Evolutionary conservation across 345 rosid species (phyloP).

Genomic region (Stellera chamaejasme): DNA sequence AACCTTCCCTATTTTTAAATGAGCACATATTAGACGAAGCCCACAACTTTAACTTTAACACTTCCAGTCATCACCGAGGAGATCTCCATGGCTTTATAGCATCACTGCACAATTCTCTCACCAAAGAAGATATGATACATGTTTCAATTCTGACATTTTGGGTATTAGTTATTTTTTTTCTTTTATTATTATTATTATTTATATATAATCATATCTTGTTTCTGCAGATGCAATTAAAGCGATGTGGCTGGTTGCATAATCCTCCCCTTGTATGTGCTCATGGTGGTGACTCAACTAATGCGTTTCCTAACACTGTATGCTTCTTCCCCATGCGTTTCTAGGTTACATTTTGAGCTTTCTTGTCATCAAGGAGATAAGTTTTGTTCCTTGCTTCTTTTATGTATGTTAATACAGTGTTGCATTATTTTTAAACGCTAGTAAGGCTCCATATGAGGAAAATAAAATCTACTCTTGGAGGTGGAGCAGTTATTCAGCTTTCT

Average conservation of each 20-base stretch:
- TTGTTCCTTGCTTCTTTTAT: too few relatives aligned
- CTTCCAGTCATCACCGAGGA: too few relatives aligned
- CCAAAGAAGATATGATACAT: background rate
- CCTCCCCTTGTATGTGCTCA: slow-evolving; percentile 98
- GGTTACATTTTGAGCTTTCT: background rate
- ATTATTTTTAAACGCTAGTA: too few relatives aligned
- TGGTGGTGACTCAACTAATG: slow-evolving; percentile 85
- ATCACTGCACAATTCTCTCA: background rate
- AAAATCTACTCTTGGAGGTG: too few relatives aligned
- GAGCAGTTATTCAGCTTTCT: too few relatives aligned
- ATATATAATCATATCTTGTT: background rate
- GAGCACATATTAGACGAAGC: background rate
- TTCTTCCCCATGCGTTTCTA: slow-evolving; percentile 4
- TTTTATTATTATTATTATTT: too few relatives aligned
- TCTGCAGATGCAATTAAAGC: slow-evolving; percentile 38
- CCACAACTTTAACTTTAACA: background rate
- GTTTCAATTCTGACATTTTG: background rate
- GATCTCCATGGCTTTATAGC: background rate
- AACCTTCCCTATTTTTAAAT: too few relatives aligned
- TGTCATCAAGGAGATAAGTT: too few relatives aligned
- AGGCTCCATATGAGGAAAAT: too few relatives aligned
- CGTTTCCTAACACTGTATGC: slow-evolving; percentile 76
- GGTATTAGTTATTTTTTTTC: background rate
- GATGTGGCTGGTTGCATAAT: slow-evolving; percentile 71
- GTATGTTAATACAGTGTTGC: too few relatives aligned